Evolutionary conservation across 2,329 filamentous ascomycete species (phyloP).

Genomic region (Aspergillus costaricaensis): DNA sequence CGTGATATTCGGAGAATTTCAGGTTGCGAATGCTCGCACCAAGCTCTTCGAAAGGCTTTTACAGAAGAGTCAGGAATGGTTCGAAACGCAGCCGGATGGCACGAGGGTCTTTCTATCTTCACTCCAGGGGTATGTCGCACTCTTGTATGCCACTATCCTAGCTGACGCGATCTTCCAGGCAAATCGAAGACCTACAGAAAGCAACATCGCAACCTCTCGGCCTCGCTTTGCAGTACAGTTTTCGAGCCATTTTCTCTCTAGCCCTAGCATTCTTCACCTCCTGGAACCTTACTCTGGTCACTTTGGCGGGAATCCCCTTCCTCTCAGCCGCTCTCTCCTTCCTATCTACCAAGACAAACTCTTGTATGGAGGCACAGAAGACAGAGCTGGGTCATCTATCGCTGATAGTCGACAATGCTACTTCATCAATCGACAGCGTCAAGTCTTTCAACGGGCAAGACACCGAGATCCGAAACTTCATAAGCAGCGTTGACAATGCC

Average conservation of each 20-base stretch:
- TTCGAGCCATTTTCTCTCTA: conserved; percentile 68
- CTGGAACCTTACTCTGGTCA: conserved; percentile 80
- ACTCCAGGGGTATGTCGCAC: conserved; percentile 68
- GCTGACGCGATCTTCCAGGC: conserved; percentile 52
- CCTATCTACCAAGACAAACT: conserved; percentile 62
- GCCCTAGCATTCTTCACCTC: conserved; percentile 74
- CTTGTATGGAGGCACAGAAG: conserved; percentile 70
- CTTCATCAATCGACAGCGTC: conserved; percentile 77
- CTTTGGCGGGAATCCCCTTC: conserved; percentile 71
- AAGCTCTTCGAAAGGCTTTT: conserved; percentile 69
- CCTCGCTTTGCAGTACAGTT: conserved; percentile 62
- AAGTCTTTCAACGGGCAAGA: conserved; percentile 80
- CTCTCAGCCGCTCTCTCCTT: conserved; percentile 62
- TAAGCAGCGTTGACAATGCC: conserved; percentile 57
- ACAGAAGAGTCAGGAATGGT: conserved; percentile 78
- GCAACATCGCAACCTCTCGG: conserved; percentile 80
- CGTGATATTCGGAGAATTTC: conserved; percentile 77
- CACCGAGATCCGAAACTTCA: conserved; percentile 69
- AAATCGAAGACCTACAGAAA: conserved; percentile 78
- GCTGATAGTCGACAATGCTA: conserved; percentile 68
- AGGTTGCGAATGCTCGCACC: conserved; percentile 67
- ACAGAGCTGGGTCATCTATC: conserved; percentile 68
- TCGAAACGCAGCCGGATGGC: conserved; percentile 71
- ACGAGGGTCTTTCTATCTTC: conserved; percentile 69
- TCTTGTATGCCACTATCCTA: not conserved